These are phyloP conservation scores for Bonia amplexicaulis DNA, from an alignment of 176 grass and related monocot species.

Conservation along the genomic window DNA sequence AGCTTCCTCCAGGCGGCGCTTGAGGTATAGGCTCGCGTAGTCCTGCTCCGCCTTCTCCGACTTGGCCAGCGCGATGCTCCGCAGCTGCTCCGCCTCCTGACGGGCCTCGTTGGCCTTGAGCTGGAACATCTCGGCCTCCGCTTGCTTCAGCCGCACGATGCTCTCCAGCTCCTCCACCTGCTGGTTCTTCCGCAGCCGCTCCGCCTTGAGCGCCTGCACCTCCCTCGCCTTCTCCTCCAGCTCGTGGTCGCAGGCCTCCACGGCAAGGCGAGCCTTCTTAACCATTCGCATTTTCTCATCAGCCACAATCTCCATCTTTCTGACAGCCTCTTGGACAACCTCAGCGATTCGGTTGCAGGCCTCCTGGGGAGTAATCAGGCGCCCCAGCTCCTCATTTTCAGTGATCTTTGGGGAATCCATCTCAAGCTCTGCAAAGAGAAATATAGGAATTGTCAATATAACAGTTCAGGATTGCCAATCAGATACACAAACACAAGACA, in stretches of 20 bases:
- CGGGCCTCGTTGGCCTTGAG: conserved; percentile 72
- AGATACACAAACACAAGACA: not conserved
- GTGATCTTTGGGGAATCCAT: conserved; percentile 46
- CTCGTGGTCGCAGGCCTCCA: conserved; percentile 55
- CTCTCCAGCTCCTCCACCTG: conserved; percentile 83
- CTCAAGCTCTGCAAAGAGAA: conserved; percentile 50
- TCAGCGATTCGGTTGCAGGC: conserved; percentile 66
- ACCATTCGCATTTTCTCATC: conserved; percentile 62
- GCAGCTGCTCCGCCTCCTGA: conserved; percentile 72
- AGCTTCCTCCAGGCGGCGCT: conserved; percentile 77
- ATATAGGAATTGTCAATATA: not conserved
- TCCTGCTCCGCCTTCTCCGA: conserved; percentile 73
- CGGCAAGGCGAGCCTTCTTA: conserved; percentile 47
- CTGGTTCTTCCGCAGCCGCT: conserved; percentile 43
- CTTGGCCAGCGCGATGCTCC: conserved; percentile 63
- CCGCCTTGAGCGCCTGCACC: conserved; percentile 44
- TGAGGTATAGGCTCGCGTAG: conserved; percentile 73
- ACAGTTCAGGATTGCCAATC: not conserved
- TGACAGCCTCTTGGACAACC: conserved; percentile 74
- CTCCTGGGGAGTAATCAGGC: conserved; percentile 68
- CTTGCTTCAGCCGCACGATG: conserved; percentile 64
- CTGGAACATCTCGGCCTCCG: conserved; percentile 90
- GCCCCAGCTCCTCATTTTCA: conserved; percentile 52
- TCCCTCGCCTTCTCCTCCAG: conserved; percentile 63
- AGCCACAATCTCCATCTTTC: conserved; percentile 75